These are phyloP conservation scores for Suillus spraguei DNA, from an alignment of 768 basidiomycete species.

Conservation along the genomic window DNA sequence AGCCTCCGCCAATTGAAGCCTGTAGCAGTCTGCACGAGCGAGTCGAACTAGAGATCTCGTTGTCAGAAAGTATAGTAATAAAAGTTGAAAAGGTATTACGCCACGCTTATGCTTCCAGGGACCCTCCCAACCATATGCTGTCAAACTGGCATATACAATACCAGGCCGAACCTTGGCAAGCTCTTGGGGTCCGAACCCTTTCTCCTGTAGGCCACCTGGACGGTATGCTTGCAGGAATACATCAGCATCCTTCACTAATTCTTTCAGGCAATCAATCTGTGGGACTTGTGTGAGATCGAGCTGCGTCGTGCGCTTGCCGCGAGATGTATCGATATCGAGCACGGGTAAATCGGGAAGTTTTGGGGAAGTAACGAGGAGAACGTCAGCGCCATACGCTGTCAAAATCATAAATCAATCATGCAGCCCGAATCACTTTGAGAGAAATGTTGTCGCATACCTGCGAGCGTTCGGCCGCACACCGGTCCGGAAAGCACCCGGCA, in stretches of 20 bases:
- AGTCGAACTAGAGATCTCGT: constrained; percentile 54
- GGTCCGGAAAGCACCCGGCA: constrained; percentile 63
- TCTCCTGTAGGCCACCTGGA: constrained; percentile 48
- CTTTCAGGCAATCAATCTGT: constrained; percentile 36
- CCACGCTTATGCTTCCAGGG: constrained; percentile 57
- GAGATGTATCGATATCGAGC: constrained; percentile 59
- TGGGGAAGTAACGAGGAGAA: constrained; percentile 57
- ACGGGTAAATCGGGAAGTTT: constrained; percentile 52
- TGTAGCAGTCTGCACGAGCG: constrained; percentile 61
- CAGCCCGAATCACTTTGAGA: neutral
- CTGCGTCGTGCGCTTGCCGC: constrained; percentile 65
- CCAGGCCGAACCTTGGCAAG: constrained; percentile 44
- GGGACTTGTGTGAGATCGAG: constrained; percentile 46
- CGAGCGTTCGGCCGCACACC: constrained; percentile 55
- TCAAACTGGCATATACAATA: constrained; percentile 55
- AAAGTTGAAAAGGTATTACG: constrained; percentile 32
- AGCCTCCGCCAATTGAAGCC: constrained; percentile 63
- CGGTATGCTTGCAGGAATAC: constrained; percentile 67
- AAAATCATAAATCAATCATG: neutral
- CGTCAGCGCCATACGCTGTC: constrained; percentile 59
- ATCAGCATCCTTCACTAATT: constrained; percentile 46
- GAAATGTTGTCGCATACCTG: constrained; percentile 41
- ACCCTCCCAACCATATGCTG: constrained; percentile 60
- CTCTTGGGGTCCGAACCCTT: constrained; percentile 49
- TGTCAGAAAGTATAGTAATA: constrained; percentile 1